Evolutionary conservation across 345 rosid species (phyloP), one percentile per base, ranked within the genome.

Genomic region (Pistacia integerrima): DNA sequence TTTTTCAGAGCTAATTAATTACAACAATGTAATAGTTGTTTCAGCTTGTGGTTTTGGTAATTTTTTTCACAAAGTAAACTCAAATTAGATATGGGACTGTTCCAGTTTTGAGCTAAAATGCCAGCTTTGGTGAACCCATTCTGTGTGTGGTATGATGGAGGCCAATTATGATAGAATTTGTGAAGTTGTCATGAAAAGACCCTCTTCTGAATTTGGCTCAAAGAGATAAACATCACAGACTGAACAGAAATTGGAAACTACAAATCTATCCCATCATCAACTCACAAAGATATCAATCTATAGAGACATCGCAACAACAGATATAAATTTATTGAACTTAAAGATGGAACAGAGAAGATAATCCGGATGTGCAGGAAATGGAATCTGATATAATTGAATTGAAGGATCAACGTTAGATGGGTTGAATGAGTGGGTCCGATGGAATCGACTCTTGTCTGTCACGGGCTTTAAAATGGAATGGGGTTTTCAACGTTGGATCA

Each of bases 141-240:
- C 3, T 36, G 46, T n/a, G 13, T 22, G 38, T 78, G 74, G 66
- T 20, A 44, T 57, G 76, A 67, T 79, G 72, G 75, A 70, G 22
- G 76, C 70, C 73, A 77, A 75, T 63, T 69, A 49, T 30, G 76
- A 61, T 44, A 64, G 49, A 66, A 54, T 54, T 77, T 10, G 54
- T 67, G 74, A 41, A 75, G 77, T 52, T 81, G 84, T 77, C 84
- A 72, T 69, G 88, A 82, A 77, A 69, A 44, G 54, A 30, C 25
- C 70, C 12, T 57, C 61, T 11, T 46, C 4, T 59, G 67, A 18
- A 28, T 18, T 11, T 46, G 58, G 17, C 59, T 8, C 12, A 67
- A 7, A 60, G 49, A 33, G 69, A 75, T 11, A 20, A 25, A 48
- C 13, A 17, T 64, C 74, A 62, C 64, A 49, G 22, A 28, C 51